phyloP scores from a whole-genome alignment of 1,284 basidiomycete species.

The Ceratobasidium sp. region DNA sequence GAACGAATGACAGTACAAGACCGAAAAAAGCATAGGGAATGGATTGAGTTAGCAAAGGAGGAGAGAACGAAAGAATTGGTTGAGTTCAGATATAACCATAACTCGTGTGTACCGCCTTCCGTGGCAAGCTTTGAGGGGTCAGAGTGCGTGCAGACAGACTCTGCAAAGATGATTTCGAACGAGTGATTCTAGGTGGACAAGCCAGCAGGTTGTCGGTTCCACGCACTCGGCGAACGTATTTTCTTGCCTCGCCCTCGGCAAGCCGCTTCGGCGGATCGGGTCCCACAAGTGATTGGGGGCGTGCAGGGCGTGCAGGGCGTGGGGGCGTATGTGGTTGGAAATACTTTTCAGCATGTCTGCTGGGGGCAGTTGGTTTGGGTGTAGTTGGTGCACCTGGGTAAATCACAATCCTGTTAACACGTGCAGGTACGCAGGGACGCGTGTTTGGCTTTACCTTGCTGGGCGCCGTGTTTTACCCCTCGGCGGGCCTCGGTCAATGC shows the following conservation, averaged over 20 bases:
- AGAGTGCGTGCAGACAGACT: not conserved
- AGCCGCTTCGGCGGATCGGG: not conserved
- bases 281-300: not conserved
- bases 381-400: not conserved
- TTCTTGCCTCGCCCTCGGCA: not conserved
- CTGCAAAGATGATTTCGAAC: not conserved
- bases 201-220: not conserved
- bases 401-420: not conserved
- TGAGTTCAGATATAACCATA: not conserved
- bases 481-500: not conserved
- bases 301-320: not conserved
- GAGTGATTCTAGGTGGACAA: not conserved
- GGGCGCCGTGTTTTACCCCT: not conserved
- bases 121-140: slow-evolving; percentile 1
- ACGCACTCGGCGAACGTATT: not conserved
- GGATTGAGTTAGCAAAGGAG: not conserved
- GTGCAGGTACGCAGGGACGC: not conserved
- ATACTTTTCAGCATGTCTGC: not conserved
- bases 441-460: not conserved
- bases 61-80: not conserved
- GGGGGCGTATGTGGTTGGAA: not conserved
- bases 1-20: too few relatives aligned
- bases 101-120: not conserved
- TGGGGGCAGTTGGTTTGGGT: not conserved
- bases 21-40: not conserved